Evolutionary conservation across 2,329 filamentous ascomycete species (phyloP).

Genomic region (Alternaria atra): DNA sequence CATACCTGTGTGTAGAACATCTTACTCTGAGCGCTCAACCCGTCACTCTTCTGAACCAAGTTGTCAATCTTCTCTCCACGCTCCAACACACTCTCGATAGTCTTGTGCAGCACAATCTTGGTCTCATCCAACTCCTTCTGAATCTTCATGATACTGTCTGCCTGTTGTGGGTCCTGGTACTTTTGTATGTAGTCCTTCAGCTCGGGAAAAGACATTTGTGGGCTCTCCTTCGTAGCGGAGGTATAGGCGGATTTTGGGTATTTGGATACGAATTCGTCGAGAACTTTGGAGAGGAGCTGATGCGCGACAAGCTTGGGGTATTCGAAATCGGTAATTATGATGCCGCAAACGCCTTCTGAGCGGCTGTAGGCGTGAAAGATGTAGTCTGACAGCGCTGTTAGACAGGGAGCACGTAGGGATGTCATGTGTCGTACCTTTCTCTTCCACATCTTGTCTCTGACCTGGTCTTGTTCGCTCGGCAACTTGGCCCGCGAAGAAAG

Average conservation of each 20-base stretch:
- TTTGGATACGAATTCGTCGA: conserved; percentile 84
- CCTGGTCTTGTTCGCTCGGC: conserved; percentile 85
- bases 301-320: conserved; percentile 79
- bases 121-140: conserved; percentile 97
- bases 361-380: conserved; percentile 62
- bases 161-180: conserved; percentile 88
- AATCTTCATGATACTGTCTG: conserved; percentile 93
- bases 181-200: conserved; percentile 80
- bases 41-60: conserved; percentile 91
- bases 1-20: conserved; percentile 88
- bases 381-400: conserved; percentile 61
- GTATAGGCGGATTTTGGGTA: conserved; percentile 76
- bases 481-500: conserved; percentile 84
- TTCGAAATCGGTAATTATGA: conserved; percentile 59
- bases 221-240: conserved; percentile 50
- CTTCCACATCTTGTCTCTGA: conserved; percentile 84
- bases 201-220: conserved; percentile 70
- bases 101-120: conserved; percentile 97
- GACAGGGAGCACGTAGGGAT: no score
- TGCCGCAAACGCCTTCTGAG: conserved; percentile 57
- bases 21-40: conserved; percentile 89
- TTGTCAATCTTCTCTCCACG: conserved; percentile 97
- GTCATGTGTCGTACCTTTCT: conserved; percentile 64
- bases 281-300: conserved; percentile 83
- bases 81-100: conserved; percentile 87